These are phyloP conservation scores for Buxus sempervirens DNA, from an alignment of 164 flowering plant genomes.

Conservation along the genomic window DNA sequence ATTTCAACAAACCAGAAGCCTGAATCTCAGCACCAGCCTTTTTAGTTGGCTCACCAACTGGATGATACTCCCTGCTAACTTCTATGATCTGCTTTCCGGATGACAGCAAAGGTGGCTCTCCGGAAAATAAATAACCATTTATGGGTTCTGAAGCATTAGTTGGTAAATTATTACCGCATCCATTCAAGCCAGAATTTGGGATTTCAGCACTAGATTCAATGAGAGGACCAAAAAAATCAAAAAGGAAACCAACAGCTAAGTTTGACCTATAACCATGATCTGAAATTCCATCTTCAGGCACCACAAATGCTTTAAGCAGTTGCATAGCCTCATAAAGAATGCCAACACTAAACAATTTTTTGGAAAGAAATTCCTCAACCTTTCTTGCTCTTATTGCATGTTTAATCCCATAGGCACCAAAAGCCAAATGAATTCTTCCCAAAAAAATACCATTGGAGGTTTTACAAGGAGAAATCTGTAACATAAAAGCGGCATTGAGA, in stretches of 20 bases:
- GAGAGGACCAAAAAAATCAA: constrained; percentile 41
- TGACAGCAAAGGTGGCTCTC: constrained; percentile 34
- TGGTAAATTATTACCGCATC: constrained; percentile 3
- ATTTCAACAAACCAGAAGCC: constrained; percentile 71
- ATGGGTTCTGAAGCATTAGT: constrained; percentile 4
- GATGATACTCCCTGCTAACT: constrained; percentile 44
- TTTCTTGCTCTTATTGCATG: constrained; percentile 70
- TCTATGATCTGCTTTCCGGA: constrained; percentile 59
- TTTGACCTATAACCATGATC: constrained; percentile 64
- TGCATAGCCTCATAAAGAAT: constrained; percentile 54
- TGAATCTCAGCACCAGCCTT: constrained; percentile 73
- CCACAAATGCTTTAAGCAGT: constrained; percentile 40
- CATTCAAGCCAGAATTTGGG: constrained; percentile 20
- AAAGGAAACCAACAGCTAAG: constrained; percentile 73
- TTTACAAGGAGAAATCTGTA: constrained; percentile 38
- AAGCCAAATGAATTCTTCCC: constrained; percentile 53
- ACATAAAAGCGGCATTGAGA: constrained; percentile 81
- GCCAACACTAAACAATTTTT: constrained; percentile 37
- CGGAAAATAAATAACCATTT: constrained; percentile 1
- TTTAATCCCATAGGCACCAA: constrained; percentile 79
- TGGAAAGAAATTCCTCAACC: constrained; percentile 59
- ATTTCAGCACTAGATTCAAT: constrained; percentile 8
- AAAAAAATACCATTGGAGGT: constrained; percentile 27
- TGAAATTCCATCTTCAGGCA: constrained; percentile 57
- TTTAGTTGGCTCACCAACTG: constrained; percentile 67